Evolutionary conservation across 441 rosid genomes (phyloP), one percentile per base, ranked within the genome.

Genomic region (Populus trichocarpa): DNA sequence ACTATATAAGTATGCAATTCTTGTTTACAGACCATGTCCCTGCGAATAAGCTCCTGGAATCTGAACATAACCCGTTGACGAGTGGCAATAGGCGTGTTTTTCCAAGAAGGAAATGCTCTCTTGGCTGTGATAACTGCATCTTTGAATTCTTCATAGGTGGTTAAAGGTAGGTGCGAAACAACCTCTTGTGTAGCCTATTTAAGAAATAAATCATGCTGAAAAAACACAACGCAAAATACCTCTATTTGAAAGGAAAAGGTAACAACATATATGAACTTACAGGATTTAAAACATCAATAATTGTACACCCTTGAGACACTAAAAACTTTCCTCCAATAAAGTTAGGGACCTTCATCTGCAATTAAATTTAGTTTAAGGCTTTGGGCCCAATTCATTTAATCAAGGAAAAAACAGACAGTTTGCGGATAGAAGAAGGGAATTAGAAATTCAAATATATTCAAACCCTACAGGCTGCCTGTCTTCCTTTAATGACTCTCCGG

Each of bases 11-110:
- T 9, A 71, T 16, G 23, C 69, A 70, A 71, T 8, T 67, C 36
- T 35, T 20, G 64, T 67, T 71, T 66, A 73, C 85, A 35, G 72
- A 88, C 94, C 79, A 88, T 85, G 77, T 90, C 89, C 82, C 91
- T 86, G 61, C 73, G 83, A 73, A 90, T 88, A 63, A 90, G 85
- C 77, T 90, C 91, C 77, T 86, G 91, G 25, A 90, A 75, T 89
- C 86, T 90, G 83, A 86, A 88, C 91, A 90, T 89, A 77, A 88
- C 85, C 35, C 86, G 86, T 73, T 87, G 92, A 74, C 90, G 92
- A 72, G 86, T 73, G 22, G 87, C 75, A 77, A 89, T 69, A 5
- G 91, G 87, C 3, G 91, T 88, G 53, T 78, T 88, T 77, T 83
- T 86, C 92, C 92, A 89, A 36, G 85, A 78, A 33, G 85, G 85